A percentile compares a stretch with the other conserved stretches of the same genome.
These are phyloP conservation scores for Ophiognomonia clavigignenti-juglandacearum DNA, from an alignment of 2,329 filamentous ascomycete genomes.

Conservation along the genomic window DNA sequence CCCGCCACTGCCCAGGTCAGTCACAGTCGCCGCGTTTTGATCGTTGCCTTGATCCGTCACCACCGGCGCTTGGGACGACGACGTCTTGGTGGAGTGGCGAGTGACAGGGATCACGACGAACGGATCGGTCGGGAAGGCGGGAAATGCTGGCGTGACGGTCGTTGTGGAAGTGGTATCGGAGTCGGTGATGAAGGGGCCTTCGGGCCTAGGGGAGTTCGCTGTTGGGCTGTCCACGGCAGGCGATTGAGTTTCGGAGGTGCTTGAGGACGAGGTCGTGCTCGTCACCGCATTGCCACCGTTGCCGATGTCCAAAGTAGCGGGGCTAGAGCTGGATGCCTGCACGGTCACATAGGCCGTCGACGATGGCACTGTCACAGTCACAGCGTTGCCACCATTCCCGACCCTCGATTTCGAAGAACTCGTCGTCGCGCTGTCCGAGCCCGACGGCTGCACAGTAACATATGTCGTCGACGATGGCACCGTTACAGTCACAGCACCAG, in stretches of 20 bases:
- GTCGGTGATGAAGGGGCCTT: neutral
- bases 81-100: neutral
- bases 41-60: conserved; percentile 3
- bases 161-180: neutral
- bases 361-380: conserved; percentile 9
- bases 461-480: too few relatives aligned
- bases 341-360: conserved; percentile 6
- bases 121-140: neutral
- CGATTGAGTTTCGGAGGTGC: neutral
- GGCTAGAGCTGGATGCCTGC: neutral
- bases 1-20: conserved; percentile 1
- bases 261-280: neutral
- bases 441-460: too few relatives aligned
- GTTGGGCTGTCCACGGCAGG: neutral
- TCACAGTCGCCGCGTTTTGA: neutral
- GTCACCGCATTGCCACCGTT: neutral
- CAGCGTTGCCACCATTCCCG: neutral
- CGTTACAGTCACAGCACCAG: too few relatives aligned
- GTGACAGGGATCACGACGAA: conserved; percentile 1
- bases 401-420: neutral
- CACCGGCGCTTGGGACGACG: conserved; percentile 1
- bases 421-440: too few relatives aligned
- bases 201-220: neutral
- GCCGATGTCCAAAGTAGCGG: neutral
- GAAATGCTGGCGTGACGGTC: neutral